A percentile compares a stretch with the other conserved stretches of the same genome.
These are phyloP conservation scores for Brassica napus DNA, from an alignment of 345 rosid genomes.

Conservation along the genomic window DNA sequence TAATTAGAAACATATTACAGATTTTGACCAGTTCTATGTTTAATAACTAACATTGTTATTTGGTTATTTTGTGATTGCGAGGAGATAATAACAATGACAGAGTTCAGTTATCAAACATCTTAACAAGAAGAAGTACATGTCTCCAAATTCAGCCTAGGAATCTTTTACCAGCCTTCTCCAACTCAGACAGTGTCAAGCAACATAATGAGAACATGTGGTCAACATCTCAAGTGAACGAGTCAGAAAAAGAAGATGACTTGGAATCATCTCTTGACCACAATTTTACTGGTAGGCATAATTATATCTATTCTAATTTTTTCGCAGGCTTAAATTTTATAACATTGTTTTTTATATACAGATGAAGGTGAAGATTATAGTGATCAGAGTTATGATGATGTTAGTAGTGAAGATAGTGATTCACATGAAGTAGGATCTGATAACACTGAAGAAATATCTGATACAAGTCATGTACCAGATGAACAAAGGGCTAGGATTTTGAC, in stretches of 20 bases:
- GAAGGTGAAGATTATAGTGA: not conserved
- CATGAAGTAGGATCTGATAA: not conserved
- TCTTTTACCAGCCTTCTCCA: not conserved
- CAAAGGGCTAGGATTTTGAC: not conserved
- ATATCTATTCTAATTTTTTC: not conserved
- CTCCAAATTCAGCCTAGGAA: not conserved
- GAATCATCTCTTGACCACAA: not conserved
- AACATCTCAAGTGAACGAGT: not conserved
- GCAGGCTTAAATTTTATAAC: not conserved
- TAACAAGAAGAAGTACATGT: not conserved
- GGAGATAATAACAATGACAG: not conserved
- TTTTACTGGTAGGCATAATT: not conserved
- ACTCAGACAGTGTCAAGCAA: not conserved
- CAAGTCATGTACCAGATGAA: not conserved
- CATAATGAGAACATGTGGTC: not conserved
- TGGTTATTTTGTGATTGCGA: not conserved
- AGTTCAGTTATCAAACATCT: not conserved
- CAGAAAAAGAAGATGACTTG: not conserved
- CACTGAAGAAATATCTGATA: not conserved
- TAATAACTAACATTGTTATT: not conserved
- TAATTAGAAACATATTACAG: not conserved
- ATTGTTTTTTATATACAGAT: not conserved
- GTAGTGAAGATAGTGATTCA: not conserved
- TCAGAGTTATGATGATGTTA: not conserved
- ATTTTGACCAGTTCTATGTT: not conserved